Conservation (phyloP, 805 yeast species). For the Starmerella gropengiesseri region DNA sequence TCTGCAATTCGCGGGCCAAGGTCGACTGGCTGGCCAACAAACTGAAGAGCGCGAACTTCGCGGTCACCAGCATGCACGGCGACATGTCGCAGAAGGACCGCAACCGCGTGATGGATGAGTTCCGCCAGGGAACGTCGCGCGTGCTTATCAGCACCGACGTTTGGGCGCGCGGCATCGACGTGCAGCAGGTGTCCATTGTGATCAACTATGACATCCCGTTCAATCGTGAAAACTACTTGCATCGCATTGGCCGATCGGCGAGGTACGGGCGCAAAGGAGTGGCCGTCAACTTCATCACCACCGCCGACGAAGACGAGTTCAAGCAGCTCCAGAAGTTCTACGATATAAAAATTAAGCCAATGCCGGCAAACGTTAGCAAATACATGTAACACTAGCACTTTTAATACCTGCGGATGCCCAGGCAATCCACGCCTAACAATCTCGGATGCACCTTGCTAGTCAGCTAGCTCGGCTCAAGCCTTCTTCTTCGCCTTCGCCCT, state of each 20-base stretch:
- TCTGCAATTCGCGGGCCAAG: constrained; percentile 93
- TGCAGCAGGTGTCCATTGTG: constrained; percentile 92
- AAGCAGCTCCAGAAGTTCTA: constrained; percentile 80
- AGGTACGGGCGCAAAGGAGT: constrained; percentile 95
- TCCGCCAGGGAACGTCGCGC: constrained; percentile 86
- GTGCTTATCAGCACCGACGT: constrained; percentile 93
- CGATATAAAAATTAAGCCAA: constrained; percentile 77
- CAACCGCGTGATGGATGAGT: constrained; percentile 89
- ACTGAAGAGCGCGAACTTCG: constrained; percentile 69
- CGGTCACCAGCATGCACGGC: constrained; percentile 93
- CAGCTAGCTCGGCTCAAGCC: too few relatives aligned
- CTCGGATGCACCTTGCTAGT: too few relatives aligned
- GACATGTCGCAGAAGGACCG: constrained; percentile 93
- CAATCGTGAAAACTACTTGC: constrained; percentile 91
- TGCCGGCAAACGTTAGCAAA: constrained; percentile 63
- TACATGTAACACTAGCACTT: constrained; percentile 16
- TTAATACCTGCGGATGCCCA: too few relatives aligned
- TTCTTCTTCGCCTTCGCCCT: too few relatives aligned
- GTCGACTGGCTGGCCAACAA: constrained; percentile 82
- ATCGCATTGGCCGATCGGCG: constrained; percentile 96
- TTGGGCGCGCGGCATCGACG: constrained; percentile 98
- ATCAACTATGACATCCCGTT: constrained; percentile 90
- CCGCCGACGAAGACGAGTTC: constrained; percentile 61
- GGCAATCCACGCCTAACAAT: too few relatives aligned
- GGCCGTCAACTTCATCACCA: constrained; percentile 87